Base-by-base conservation (phyloP, 345 rosid species). In the Combretum micranthum region DNA sequence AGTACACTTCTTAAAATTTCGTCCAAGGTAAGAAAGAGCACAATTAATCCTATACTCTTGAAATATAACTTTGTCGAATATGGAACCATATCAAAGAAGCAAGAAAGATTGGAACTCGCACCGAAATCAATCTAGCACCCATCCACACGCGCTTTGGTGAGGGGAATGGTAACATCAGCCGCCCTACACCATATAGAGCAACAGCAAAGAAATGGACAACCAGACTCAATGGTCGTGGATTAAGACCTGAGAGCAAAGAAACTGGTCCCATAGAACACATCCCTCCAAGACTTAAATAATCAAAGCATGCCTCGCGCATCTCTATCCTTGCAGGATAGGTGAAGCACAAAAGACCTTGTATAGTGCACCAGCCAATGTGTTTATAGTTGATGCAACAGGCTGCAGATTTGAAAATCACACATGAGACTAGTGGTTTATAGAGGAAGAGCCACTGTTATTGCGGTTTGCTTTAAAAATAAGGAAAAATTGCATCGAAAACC, bases 241-340 rank as follows among this genome's bases (percentile, higher is more conserved):
- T 70, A 53, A 80, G 46, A 12, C 79, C 84, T 4, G 84, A 73
- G 45, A 76, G 76, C 49, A 76, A 58, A 53, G 84, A 59, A 42
- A 71, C 49, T 4, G 81, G 76, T 49, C 84, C 84, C 22, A 53
- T 62, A 20, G 81, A 59, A 63, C 60, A 76, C 13, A 56, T 20
- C 1, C 81, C 81, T 19, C 84, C 84, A 11, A 79, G 79, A 53
- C 81, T 61, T 22, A 79, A 64, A 67, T 79, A 79, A 47, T 70
- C 79, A 39, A 75, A 76, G 55, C 81, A 79, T 45, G 77, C 84
- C 39, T 79, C 62, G 0, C 81, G 72, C 84, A 79, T 65, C 59
- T 79, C 84, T 59, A 57, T 71, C 64, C 70, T 68, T 44, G 80
- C 76, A 54, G 66, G 68, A 55, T 80, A 42, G 76, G 62, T 5